Evolutionary conservation across 306 rosid genomes (phyloP), one percentile per base, ranked within the genome.

Genomic region (Myrica gale): DNA sequence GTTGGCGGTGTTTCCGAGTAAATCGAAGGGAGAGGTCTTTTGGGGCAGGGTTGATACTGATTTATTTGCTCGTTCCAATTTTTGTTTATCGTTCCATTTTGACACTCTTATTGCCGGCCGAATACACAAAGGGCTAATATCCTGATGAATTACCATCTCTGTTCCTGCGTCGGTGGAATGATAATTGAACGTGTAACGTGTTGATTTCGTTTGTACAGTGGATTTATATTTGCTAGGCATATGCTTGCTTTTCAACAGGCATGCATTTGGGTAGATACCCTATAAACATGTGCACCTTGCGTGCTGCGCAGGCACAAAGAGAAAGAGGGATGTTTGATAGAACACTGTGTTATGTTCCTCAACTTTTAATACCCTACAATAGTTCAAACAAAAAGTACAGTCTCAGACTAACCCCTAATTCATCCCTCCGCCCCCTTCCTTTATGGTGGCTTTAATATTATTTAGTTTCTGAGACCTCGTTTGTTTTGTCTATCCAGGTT

Each of bases 401-500:
- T 32, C 58, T 54, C n/a, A 16, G 8, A 7, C 19, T 5, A n/a
- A 20, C 9, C 13, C 37, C 62, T 13, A 56, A 20, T 56, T 9
- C 11, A 9, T 6, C 39, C 9, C 32, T 10, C 26, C 13, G 37
- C 57, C 17, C 20, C 17, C 57, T 16, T 0, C 20, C n/a, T n/a
- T n/a, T n/a, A n/a, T 70, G 68, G 61, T 23, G 37, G 56, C 63
- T 52, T 39, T 15, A 10, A 19, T 63, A 11, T 65, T 46, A 21
- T 11, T 9, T 6, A 21, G 66, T 20, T 75, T 62, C 21, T 61
- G 15, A 43, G 52, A 76, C 39, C 19, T 71, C 17, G 0, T 60
- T 47, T 10, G 37, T 26, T 20, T 76, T 68, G 70, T 69, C 44
- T 52, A 77, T 82, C 76, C 87, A 95, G 98, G 98, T 95, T 58